Evolutionary conservation across 495 filamentous ascomycete genomes (phyloP), one percentile per base, ranked within the genome.

Genomic region (Bathelium albidoporum): DNA sequence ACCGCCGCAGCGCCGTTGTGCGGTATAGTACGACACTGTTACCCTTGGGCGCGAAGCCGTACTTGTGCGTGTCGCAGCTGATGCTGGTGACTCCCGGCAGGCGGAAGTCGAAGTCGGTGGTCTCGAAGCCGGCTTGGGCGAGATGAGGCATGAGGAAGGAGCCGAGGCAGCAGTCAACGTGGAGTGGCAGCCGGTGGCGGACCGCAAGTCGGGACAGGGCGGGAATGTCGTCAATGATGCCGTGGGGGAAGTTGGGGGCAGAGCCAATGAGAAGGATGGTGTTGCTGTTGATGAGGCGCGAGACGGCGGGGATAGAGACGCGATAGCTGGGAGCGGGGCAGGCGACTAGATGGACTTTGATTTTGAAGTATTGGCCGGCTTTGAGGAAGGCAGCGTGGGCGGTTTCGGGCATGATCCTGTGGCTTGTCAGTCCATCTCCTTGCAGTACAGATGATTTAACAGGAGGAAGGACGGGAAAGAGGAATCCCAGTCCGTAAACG

Each of bases 11-110:
- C 49, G 82, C 75, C 44, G 84, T 78, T 61, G 82, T 89, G 70
- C 95, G 90, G 79, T 97, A 97, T 61, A 99, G 83, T 20, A 96
- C 76, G 10, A 91, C 92, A 31, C 86, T 90, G 79, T 94, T 97
- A 61, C 94, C 94, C 76, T 97, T 97, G 26, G 94, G 94, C 0
- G 94, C 95, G 75, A 99, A 99, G 28, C 94, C 94, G 73, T 99
- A 98, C 74, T 98, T 98, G 78, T 98, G 94, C 32, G 94, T 99
- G 73, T 99, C 94, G 71, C 93, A 95, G 68, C 83, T 88, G 74
- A 99, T 97, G 71, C 85, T 89, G 4, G 95, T 97, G 61, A 99
- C 95, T 71, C 94, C 94, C 62, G 88, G 88, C 62, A 94, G 83
- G 36, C 87, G 85, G 84, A 99, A 99, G 75, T 99, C 95, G 72